phyloP scores from a whole-genome alignment of 495 filamentous ascomycete species.

The Trichoderma virens region DNA sequence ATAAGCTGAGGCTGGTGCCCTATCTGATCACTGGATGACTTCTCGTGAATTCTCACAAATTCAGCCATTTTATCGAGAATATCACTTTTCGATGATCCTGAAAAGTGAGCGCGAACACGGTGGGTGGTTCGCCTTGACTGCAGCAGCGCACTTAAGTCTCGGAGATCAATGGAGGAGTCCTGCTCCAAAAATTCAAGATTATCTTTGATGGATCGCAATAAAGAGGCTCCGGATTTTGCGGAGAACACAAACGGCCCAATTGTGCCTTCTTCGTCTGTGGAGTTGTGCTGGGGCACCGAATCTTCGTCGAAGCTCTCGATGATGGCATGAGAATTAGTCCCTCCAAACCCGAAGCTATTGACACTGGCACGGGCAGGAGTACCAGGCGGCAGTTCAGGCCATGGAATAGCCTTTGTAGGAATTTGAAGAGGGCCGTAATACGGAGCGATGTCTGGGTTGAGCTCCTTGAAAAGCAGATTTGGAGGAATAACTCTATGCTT shows the following conservation, averaged over 20 bases:
- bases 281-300: not conserved
- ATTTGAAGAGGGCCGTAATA: not conserved
- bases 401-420: not conserved
- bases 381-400: not conserved
- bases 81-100: too few relatives aligned
- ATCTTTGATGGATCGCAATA: not conserved
- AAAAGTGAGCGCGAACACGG: too few relatives aligned
- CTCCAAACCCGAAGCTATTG: slow-evolving; percentile 50
- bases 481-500: not conserved
- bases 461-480: not conserved
- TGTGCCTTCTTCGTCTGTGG: not conserved
- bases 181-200: not conserved
- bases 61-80: too few relatives aligned
- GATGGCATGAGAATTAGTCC: slow-evolving; percentile 31
- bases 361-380: slow-evolving; percentile 17
- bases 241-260: too few relatives aligned
- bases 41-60: too few relatives aligned
- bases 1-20: not conserved
- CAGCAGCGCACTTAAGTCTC: too few relatives aligned
- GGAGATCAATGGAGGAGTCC: not conserved
- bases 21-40: not conserved
- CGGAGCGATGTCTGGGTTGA: not conserved
- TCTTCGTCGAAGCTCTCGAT: not conserved
- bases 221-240: not conserved
- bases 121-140: too few relatives aligned